Evolutionary conservation across 768 basidiomycete genomes (phyloP).

Genomic region (Tylopilus intermedius): DNA sequence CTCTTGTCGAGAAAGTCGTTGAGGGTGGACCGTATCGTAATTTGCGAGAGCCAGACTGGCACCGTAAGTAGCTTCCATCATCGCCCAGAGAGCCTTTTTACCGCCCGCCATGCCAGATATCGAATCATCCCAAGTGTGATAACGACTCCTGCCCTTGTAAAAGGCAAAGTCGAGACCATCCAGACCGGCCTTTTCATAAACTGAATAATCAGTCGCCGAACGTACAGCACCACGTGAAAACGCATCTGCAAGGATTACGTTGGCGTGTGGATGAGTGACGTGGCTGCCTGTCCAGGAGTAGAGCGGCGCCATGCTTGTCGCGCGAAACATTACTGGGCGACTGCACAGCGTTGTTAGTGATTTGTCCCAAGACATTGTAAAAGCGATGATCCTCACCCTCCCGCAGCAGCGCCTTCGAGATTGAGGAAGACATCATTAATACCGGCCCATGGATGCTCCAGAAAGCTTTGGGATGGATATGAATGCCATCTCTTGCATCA

Average conservation of each 20-base stretch:
- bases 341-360: conserved; percentile 32
- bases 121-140: conserved; percentile 73
- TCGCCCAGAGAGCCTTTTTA: conserved; percentile 63
- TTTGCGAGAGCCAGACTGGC: conserved; percentile 55
- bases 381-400: conserved; percentile 47
- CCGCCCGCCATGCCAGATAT: conserved; percentile 54
- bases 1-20: conserved; percentile 21
- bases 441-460: conserved; percentile 72
- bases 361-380: neutral
- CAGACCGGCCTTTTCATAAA: conserved; percentile 57
- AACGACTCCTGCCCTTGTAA: conserved; percentile 66
- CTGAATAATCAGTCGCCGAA: conserved; percentile 68
- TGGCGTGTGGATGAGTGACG: conserved; percentile 68
- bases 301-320: conserved; percentile 55
- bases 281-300: conserved; percentile 42
- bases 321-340: conserved; percentile 72
- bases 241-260: conserved; percentile 62
- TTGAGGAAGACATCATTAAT: conserved; percentile 68
- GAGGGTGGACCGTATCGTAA: conserved; percentile 26
- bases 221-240: conserved; percentile 62
- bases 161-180: conserved; percentile 76
- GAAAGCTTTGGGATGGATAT: conserved; percentile 41
- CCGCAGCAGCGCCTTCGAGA: conserved; percentile 75
- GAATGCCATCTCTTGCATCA: neutral
- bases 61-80: conserved; percentile 64